Evolutionary conservation across 2,329 filamentous ascomycete genomes (phyloP), one percentile per base, ranked within the genome.

Genomic region (Claviceps africana): DNA sequence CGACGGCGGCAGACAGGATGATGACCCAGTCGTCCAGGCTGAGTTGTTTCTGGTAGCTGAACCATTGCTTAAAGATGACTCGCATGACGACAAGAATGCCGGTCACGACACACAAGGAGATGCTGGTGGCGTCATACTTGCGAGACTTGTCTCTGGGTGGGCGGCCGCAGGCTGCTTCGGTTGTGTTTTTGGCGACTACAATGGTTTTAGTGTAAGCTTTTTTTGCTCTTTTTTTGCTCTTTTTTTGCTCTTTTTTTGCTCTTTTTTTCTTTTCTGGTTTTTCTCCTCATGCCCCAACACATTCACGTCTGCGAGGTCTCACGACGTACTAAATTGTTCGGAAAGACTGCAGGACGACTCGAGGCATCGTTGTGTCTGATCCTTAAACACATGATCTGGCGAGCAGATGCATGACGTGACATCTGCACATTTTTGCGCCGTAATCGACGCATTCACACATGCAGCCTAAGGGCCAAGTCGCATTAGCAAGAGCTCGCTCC

Each of bases 21-120:
- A 64, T 61, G 22, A 65, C 56, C n/a, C 61, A 59, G 50, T 68
- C 66, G 31, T 68, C 65, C 6, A 65, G 48, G 2, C 56, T 62
- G 13, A 69, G 64, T 1, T 60, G 62, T 63, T 7, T 58, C 47
- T 11, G 61, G 60, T 21, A 65, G 60, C 48, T 58, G 61, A 30
- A 59, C 60, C 4, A 60, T 55, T 19, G 68, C 50, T 59, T 59
- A 48, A 58, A 60, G 5, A 50, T 47, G 11, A 61, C 49, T 15
- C 60, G 53, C 7, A 56, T 50, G 7, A 55, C n/a, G 31, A 61
- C 54, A 30, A 58, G 52, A 11, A 56, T 35, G 30, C 53, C 57
- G 1, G 60, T 56, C 15, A 60, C 33, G 4, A 51, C 51, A 30
- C 55, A 56, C 48, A 62, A 52, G n/a, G 56, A 43, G 37, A 61